Conservation (phyloP, 1,284 basidiomycete species). For the Leccinum insigne region DNA sequence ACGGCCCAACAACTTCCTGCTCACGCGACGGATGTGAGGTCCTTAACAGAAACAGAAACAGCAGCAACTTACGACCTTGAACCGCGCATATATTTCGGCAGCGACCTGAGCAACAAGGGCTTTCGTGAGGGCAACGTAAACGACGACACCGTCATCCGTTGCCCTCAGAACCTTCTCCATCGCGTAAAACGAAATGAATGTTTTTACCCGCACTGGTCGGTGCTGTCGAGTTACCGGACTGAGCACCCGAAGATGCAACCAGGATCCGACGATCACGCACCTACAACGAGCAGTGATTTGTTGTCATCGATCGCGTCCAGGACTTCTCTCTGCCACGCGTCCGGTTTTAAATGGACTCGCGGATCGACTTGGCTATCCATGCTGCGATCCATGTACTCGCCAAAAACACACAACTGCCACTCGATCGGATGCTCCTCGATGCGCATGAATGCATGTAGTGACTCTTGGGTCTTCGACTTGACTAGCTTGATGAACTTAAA, state of each 20-base stretch:
- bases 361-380: constrained; percentile 61
- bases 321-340: constrained; percentile 69
- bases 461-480: constrained; percentile 42
- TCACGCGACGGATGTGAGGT: neutral
- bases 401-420: constrained; percentile 71
- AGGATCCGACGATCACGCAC: constrained; percentile 36
- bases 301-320: constrained; percentile 61
- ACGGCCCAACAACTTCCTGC: constrained; percentile 64
- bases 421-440: constrained; percentile 54
- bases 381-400: constrained; percentile 69
- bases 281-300: constrained; percentile 64
- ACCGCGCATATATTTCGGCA: constrained; percentile 69
- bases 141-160: constrained; percentile 63
- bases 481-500: constrained; percentile 60
- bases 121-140: constrained; percentile 77
- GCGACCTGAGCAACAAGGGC: constrained; percentile 69
- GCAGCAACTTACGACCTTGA: constrained; percentile 46
- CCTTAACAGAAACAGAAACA: neutral
- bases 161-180: constrained; percentile 66
- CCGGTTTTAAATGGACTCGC: constrained; percentile 64
- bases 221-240: constrained; percentile 36
- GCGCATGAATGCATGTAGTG: constrained; percentile 52
- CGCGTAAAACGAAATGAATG: constrained; percentile 74
- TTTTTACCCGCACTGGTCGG: constrained; percentile 71
- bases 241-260: neutral